Evolutionary conservation across 345 rosid species (phyloP), one percentile per base, ranked within the genome.

Genomic region (Hirschfeldia incana): DNA sequence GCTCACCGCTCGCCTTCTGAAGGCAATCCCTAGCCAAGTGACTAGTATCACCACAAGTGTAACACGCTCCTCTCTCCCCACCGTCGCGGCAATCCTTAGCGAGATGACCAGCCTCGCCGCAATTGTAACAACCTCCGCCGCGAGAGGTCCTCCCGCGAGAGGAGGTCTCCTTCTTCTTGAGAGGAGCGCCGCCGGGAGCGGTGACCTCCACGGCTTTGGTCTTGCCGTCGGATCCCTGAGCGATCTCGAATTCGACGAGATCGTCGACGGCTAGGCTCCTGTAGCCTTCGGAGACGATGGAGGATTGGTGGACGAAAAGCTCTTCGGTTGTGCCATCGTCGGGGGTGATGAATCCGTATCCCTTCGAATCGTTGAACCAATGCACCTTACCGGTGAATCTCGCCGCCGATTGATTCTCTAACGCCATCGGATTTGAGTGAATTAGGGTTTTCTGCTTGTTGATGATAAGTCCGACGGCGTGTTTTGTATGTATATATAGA

Each of bases 271-370:
- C 63, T 53, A 88, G 79, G 27, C 85, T 84, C 13, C 89, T 83
- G 78, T 53, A 88, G 55, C 91, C 95, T 12, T 86, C 90, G 26
- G 95, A 92, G 60, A 65, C 53, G 81, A 92, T 87, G 53, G 87
- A 76, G 63, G 91, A 78, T 37, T 92, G 93, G 44, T 92, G 97
- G 49, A 90, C 95, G 75, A 92, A 90, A 39, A 92, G 86, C 79
- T 90, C 95, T 0, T 84, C 89, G 27, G 84, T 76, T 21, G 84
- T 76, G 2, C 79, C 95, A 0, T 84, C 89, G 4, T 86, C 87
- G 8, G 97, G 90, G 61, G 81, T 83, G 69, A 90, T 88, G 87
- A 92, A 92, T 32, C 97, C 97, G 64, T 72, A 90, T 0, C 97
- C 93, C 73, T 86, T 92, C 0, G 61, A 11, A 65, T 85, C 88